Evolutionary conservation across 176 grass and related monocot species (phyloP), one percentile per base, ranked within the genome.

Genomic region (Melocanna baccifera): DNA sequence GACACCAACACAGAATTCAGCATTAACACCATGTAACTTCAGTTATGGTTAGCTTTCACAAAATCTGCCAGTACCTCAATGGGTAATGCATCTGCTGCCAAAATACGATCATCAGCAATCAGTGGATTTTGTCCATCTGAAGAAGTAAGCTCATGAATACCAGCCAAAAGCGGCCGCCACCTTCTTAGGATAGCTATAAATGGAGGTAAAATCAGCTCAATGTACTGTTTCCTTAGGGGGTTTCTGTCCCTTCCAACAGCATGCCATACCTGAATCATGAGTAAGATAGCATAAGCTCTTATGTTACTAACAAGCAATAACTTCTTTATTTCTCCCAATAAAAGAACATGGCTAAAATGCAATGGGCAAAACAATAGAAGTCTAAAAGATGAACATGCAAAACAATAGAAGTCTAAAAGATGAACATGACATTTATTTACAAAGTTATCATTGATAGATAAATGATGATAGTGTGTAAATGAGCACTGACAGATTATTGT

Each of bases 171-270:
- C 2, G 96, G 91, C 8, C 96, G 76, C 93, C 93, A 98, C 59
- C n/a, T 92, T 80, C 93, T 89, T 63, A 98, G 89, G 82, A 95
- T 95, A 39, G 96, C 96, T 73, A 98, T 81, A 89, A 98, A 95
- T 55, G 96, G 93, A 65, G 96, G 96, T 78, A 98, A 69, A 84
- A 98, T 98, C 81, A 91, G 51, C 76, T 92, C 92, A 65, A 98
- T 80, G 71, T 92, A 98, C 63, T 95, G 93, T 85, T 95, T 98
- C 81, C 96, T 87, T 73, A 95, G 57, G 64, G 91, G 93, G 67
- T 85, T 92, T 80, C 82, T 93, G 77, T 98, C 91, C 85, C 76
- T 94, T 78, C 87, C 86, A 89, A 98, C 80, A 79, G 96, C 91
- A 88, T 95, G 93, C 96, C 96, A 98, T 79, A 98, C 89, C 96